Base-by-base conservation (phyloP, 345 rosid genomes). In the Viola odorata region DNA sequence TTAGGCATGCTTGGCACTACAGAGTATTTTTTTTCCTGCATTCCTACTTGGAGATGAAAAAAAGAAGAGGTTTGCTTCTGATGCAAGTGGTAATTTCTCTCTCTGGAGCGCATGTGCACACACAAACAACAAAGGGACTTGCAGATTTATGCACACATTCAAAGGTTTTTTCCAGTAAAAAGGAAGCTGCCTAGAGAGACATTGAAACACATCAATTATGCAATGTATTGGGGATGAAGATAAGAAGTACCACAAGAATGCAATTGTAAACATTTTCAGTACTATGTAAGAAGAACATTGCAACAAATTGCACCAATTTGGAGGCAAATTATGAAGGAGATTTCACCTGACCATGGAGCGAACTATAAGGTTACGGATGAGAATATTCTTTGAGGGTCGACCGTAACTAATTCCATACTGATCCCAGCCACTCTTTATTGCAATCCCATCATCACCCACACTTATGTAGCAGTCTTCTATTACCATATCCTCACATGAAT, bases 341-440 rank as follows among this genome's bases (percentile, higher is more conserved):
- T 42, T 60, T 79, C 66, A 92, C 98, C 96, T 92, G 85, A 92
- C 91, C 85, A 85, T 84, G 50, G 98, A 92, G 52, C 88, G 96
- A 47, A 92, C 89, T 1, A 84, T 76, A 57, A 92, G 85, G 65
- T 89, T 92, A 40, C 95, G 89, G 73, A 92, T 85, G 55, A 85
- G 84, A 69, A 92, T 89, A 66, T 92, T 92, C 12, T 53, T 76
- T 5, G 97, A 87, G 50, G 97, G 94, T 63, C 82, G 80, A 50
- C 88, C 91, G 75, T 89, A 92, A 3, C 82, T 75, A 54, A 89
- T 87, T 41, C 98, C 98, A 77, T 87, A 92, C 72, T 92, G 98
- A 85, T 92, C 98, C 98, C 98, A 89, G 37, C 98, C 98, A 69
- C 97, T 92, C 76, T 92, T 89, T 74, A 94, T 94, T 3, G 97